phyloP scores from a whole-genome alignment of 208 protist species.

The Leishmania turanica region DNA sequence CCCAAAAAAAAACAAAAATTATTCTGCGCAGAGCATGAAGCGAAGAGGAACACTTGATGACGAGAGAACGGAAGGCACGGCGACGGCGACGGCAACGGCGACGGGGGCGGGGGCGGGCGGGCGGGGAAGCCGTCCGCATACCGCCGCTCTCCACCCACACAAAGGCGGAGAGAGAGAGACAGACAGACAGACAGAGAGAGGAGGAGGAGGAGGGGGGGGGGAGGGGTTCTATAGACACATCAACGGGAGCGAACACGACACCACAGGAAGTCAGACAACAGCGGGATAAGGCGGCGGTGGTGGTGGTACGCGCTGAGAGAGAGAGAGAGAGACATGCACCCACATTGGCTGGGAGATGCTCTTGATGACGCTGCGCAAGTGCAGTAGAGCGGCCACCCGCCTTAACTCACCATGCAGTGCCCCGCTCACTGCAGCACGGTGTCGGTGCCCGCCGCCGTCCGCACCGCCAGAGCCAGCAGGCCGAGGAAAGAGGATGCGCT shows the following conservation, averaged over 20 bases:
- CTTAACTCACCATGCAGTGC: not conserved
- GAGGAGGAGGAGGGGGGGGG: too few species aligned
- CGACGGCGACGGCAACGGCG: too few species aligned
- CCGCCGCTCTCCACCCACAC: not conserved
- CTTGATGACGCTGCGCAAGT: not conserved
- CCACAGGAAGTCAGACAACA: not conserved
- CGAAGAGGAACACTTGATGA: not conserved
- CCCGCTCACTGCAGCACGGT: not conserved
- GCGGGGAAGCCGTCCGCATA: not conserved
- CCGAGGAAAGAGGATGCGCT: conserved; percentile 68
- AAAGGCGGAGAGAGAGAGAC: not conserved
- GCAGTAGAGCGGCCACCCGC: not conserved
- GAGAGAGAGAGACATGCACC: not conserved
- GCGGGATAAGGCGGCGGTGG: not conserved
- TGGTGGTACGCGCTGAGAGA: not conserved
- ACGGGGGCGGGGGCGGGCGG: too few species aligned
- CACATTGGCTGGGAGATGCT: not conserved
- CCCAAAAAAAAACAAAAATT: too few species aligned
- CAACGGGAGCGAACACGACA: not conserved
- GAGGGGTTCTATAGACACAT: conserved; percentile 2
- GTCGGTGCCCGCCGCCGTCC: conserved; percentile 35
- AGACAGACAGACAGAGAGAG: too few species aligned
- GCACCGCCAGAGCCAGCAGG: conserved; percentile 65
- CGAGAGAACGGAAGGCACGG: not conserved
- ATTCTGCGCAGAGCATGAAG: not conserved